Evolutionary conservation across 441 rosid genomes (phyloP), one percentile per base, ranked within the genome.

Genomic region (Jatropha multifida): DNA sequence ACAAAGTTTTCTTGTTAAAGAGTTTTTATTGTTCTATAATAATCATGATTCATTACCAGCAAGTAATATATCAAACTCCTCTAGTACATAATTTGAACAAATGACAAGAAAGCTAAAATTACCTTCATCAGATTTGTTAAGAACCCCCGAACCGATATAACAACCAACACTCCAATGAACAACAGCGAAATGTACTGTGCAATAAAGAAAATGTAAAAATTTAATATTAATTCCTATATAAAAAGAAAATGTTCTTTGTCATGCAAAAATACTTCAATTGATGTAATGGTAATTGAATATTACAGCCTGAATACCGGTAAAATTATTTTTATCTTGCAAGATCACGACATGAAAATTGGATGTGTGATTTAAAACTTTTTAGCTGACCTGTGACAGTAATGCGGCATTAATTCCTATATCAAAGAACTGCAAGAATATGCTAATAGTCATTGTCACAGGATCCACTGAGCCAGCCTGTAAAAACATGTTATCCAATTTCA

Each of bases 121-220:
- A 93, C 97, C 99, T 96, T 96, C 99, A 96, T 94, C 76, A 96
- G 83, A 81, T 94, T 96, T 79, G 97, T 87, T 78, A 96, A 84
- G 87, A 96, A 96, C 64, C 98, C 98, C 55, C 98, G 96, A 62
- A 96, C 99, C 48, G 99, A 96, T 78, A 96, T 89, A 74, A 93
- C 93, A 48, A 96, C 88, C 92, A 94, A 80, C 85, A 96, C 88
- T 82, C 98, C 98, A 52, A 96, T 96, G 85, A 96, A 96, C 59
- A 96, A 64, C 83, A 94, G 85, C 72, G 99, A 96, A 66, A 96
- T 92, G 79, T 96, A 93, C 98, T 96, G 98, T 79, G 83, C 41
- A 73, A 54, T 42, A 81, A 68, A 79, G 69, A 63, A 72, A 51
- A 64, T 49, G 76, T 65, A 72, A 44, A 10, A 44, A 44, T 10